phyloP scores from a whole-genome alignment of 345 rosid species.

The Lenwebbia sp. region DNA sequence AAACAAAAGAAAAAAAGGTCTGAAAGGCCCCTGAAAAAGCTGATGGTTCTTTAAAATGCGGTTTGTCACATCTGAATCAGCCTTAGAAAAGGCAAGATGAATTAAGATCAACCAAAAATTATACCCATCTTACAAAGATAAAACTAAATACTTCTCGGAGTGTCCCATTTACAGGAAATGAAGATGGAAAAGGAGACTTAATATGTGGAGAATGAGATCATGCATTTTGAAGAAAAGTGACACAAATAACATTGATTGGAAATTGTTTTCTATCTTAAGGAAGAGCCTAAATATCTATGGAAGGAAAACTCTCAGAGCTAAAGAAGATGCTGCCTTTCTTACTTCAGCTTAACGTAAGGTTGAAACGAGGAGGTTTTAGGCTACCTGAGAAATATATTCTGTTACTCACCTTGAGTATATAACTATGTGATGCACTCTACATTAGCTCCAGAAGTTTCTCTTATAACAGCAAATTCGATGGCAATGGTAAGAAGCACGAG shows the following conservation, averaged over 20 bases:
- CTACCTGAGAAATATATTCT: not conserved
- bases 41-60: not conserved
- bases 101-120: not conserved
- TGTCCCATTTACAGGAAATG: not conserved
- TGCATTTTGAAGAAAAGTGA: not conserved
- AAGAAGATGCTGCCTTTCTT: not conserved
- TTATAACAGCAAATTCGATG: not conserved
- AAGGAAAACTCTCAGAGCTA: not conserved
- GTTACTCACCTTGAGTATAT: not conserved
- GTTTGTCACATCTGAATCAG: not conserved
- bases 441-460: not conserved
- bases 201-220: not conserved
- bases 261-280: not conserved
- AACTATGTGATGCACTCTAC: not conserved
- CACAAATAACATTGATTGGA: not conserved
- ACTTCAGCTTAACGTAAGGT: not conserved
- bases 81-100: not conserved
- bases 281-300: not conserved
- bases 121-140: not conserved
- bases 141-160: not conserved
- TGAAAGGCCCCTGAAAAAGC: not conserved
- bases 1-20: not conserved
- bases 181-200: not conserved
- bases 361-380: not conserved
- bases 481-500: not conserved